Evolutionary conservation across 202 grass and related monocot genomes (phyloP), one percentile per base, ranked within the genome.

Genomic region (Zizania palustris): DNA sequence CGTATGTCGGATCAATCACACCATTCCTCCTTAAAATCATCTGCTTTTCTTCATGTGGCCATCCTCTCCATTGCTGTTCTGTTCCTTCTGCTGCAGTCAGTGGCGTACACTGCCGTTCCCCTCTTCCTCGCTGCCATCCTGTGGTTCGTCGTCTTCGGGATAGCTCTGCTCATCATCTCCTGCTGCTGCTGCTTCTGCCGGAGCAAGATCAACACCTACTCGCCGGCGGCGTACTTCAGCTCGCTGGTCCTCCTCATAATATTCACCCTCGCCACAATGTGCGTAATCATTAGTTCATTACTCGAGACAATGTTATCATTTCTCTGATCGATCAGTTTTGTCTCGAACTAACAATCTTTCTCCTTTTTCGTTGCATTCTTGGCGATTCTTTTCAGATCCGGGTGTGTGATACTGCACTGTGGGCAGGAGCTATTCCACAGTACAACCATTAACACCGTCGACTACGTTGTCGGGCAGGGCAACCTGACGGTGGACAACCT

Each of bases 111-210:
- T 3, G 93, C 86, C 4, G 72, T 72, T 35, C 90, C 93, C 14
- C 73, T 93, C 54, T 73, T 97, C 41, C 5, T 65, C 20, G 4
- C 81, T 20, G 77, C 88, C 22, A 39, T 82, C 51, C 18, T 80
- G 37, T 97, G 90, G 93, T 85, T 97, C 58, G 0, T 93, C 22
- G 55, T 62, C 11, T 97, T 97, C 64, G 90, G 84, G 5, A 39
- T 80, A 7, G 75, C 40, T 20, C 58, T 93, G 51, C 65, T 97
- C 70, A 34, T 81, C 39, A 74, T 91, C 38, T 80, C 85, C 49
- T 93, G 80, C 67, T 91, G 86, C 73, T 91, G 82, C 79, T 91
- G 83, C 84, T 95, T 90, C 83, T 88, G 95, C 69, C 84, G 69
- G 48, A 62, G 63, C 75, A 86, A 59, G 79, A 79, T 39, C 43